Base-by-base conservation (phyloP, 768 basidiomycete species). In the Termitomyces sp. region DNA sequence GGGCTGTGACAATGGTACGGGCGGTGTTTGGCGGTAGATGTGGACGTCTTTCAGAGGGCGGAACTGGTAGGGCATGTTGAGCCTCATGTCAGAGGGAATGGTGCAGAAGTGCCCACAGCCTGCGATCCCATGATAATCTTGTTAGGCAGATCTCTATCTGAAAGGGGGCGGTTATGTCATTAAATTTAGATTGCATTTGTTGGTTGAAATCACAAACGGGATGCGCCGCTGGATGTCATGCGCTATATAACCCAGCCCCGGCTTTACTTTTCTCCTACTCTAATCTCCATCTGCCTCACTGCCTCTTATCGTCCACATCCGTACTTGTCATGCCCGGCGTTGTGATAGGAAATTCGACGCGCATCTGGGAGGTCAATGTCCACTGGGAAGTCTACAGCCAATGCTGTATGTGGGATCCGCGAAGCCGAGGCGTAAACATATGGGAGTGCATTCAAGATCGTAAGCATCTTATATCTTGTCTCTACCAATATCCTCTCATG, bases 381-480 rank as follows among this genome's bases (percentile, higher is more conserved):
- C 73, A 83, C 68, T 89, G 87, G 87, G 63, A 76, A 23, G 60
- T 83, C 44, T 77, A 80, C 67, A 81, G 81, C 58, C 87, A 89
- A 65, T 89, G 87, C 67, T 83, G 83, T 54, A 76, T 85, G 14
- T 89, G 86, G 87, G 84, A 89, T 69, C 70, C 80, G 23, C 79
- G 77, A 68, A 76, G 81, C 52, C 79, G 81, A 41, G 82, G 84
- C 28, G 87, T 89, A 42, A 85, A 87, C 55, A 79, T 89, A 54
- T 89, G 86, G 86, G 86, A 89, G 64, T 89, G 87, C 66, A 73
- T 88, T 53, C 70, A 75, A 68, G 79, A 81, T 63, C 87, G 87
- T 89, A 70, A 70, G 85, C 79, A 38, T 60, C 51, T 28, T 55
- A 33, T 54, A 43, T n/a, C 19, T 47, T 19, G 41, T 51, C 35